Base-by-base conservation (phyloP, 2,329 filamentous ascomycete genomes). In the Fusarium sp. region DNA sequence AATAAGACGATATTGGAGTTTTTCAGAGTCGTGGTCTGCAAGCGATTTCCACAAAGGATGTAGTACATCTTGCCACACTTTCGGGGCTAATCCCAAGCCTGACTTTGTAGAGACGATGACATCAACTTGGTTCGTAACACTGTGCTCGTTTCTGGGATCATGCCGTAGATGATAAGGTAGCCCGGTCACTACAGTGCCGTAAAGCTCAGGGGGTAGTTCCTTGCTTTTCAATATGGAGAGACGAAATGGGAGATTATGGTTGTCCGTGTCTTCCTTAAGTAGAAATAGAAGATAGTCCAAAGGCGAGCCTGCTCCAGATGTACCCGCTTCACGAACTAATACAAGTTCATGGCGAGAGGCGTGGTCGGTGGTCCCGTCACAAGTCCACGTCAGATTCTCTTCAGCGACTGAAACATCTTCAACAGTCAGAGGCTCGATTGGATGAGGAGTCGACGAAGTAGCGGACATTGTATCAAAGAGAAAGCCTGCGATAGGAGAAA, bases 91-190 rank as follows among this genome's bases (percentile, higher is more conserved):
- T 1, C 85, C 83, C 1, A 83, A 83, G 12, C 91, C 91, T 0
- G 91, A 91, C 19, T 79, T 79, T 0, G 83, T 87, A 1, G 90
- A 93, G 15, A 93, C 81, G 22, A 93, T 73, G 15, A 92, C 79
- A 67, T 91, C 83, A n/a, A 88, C 73, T 11, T 75, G 46, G 31
- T 68, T 72, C n/a, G 52, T 53, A 11, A 53, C 29, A 6, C 56
- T 60, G 13, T 59, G 47, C 7, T 74, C 47, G 40, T 68, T 70
- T 22, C 29, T 46, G 15, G 47, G 38, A 5, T 42, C 55, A 11
- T 64, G 56, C 29, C 54, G 61, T 4, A 79, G 72, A 57, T 83
- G 74, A 2, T 65, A 43, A 0, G 84, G 83, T 7, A 80, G 55
- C 4, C 65, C 64, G 5, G 57, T 47, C 12, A 83, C 62, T 24